phyloP scores from a whole-genome alignment of 2,329 filamentous ascomycete genomes.

The Curvularia sp. region DNA sequence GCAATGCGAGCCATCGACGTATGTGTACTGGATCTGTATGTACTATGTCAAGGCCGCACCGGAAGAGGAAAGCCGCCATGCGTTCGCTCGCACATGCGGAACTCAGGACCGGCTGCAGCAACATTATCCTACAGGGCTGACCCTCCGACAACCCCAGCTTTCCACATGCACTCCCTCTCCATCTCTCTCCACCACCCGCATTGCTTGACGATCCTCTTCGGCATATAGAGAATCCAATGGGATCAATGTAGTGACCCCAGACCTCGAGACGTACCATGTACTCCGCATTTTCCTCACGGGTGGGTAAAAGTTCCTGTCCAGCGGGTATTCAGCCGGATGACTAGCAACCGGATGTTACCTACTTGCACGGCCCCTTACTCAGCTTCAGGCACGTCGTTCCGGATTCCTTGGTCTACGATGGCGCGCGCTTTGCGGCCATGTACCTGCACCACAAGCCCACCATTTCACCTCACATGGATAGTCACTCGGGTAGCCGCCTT shows the following conservation, averaged over 20 bases:
- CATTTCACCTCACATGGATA: conserved; percentile 27
- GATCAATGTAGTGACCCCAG: conserved; percentile 9
- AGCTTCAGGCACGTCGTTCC: conserved; percentile 42
- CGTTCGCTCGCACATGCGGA: conserved; percentile 14
- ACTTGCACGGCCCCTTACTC: conserved; percentile 19
- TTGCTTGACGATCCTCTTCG: conserved; percentile 23
- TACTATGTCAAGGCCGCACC: conserved; percentile 27
- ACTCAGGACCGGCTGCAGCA: conserved; percentile 10
- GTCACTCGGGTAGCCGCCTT: conserved; percentile 28
- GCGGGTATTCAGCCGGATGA: conserved; percentile 25
- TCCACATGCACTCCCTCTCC: conserved; percentile 6
- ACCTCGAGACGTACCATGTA: conserved; percentile 6
- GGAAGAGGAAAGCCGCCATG: conserved; percentile 18
- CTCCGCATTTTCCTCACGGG: conserved; percentile 15
- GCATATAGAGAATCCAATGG: conserved; percentile 25
- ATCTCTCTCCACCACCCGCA: conserved; percentile 15
- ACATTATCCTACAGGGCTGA: conserved; percentile 27
- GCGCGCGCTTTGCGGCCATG: conserved; percentile 6
- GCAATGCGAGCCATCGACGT: conserved; percentile 13
- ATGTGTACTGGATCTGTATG: background rate
- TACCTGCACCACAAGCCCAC: conserved; percentile 4
- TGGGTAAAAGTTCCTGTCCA: conserved; percentile 30
- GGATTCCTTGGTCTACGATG: conserved; percentile 25
- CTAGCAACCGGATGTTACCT: conserved; percentile 14
- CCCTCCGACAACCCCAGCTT: conserved; percentile 25